Percentiles rank a stretch among this genome's conserved stretches.
phyloP scores from a whole-genome alignment of 352 stramenopile genomes.

The Proteromonas lacertae region DNA sequence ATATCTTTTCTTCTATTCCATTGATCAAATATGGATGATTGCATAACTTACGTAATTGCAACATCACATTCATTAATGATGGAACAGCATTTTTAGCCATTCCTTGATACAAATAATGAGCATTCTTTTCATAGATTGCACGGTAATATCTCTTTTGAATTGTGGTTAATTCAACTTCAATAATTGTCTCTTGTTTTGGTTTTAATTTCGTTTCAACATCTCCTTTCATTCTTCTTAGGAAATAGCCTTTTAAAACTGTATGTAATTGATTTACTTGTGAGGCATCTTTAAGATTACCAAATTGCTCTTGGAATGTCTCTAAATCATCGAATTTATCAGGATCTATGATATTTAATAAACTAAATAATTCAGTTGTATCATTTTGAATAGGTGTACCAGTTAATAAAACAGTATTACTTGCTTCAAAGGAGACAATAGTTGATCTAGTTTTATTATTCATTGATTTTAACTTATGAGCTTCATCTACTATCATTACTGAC shows the following conservation, averaged over 20 bases:
- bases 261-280: conserved; percentile 40
- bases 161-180: conserved; percentile 57
- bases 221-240: conserved; percentile 82
- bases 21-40: conserved; percentile 98
- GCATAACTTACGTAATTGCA: conserved; percentile 96
- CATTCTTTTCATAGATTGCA: conserved; percentile 55
- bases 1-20: conserved; percentile 28
- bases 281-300: conserved; percentile 29
- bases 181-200: conserved; percentile 80
- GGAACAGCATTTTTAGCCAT: conserved; percentile 29
- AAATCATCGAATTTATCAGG: conserved; percentile 45
- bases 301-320: conserved; percentile 75
- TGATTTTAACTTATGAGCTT: conserved; percentile 86
- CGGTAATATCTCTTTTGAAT: conserved; percentile 12
- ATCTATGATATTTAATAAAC: conserved; percentile 92
- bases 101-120: conserved; percentile 37
- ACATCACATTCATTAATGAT: conserved; percentile 89
- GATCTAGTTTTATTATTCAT: conserved; percentile 8
- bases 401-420: conserved; percentile 42
- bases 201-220: conserved; percentile 90
- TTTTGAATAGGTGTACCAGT: conserved; percentile 95
- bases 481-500: conserved; percentile 85
- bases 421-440: conserved; percentile 7
- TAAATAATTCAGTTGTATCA: conserved; percentile 89
- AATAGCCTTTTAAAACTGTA: conserved; percentile 61